phyloP scores from a whole-genome alignment of 805 yeast species.

The Limtongia smithiae region DNA sequence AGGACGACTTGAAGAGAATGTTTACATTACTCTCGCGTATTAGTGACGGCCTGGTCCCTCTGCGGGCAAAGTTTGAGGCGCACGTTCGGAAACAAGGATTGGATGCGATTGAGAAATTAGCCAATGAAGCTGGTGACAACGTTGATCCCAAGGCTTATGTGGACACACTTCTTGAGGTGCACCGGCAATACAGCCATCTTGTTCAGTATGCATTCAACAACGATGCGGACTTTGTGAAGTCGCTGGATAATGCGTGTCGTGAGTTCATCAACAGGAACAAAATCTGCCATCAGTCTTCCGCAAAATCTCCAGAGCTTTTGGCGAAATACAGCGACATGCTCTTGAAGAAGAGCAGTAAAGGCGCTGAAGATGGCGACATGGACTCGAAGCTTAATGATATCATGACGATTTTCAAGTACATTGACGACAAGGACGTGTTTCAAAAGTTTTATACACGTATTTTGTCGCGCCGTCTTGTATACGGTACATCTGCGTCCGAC shows the following conservation, averaged over 20 bases:
- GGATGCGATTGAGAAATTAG: conserved; percentile 56
- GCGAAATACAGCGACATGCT: conserved; percentile 86
- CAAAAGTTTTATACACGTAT: conserved; percentile 88
- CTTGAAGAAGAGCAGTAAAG: conserved; percentile 67
- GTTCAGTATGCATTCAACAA: conserved; percentile 65
- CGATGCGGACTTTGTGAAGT: conserved; percentile 75
- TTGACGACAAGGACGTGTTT: conserved; percentile 92
- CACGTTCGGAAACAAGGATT: conserved; percentile 68
- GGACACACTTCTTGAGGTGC: conserved; percentile 67
- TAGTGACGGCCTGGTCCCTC: conserved; percentile 70
- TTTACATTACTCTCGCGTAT: conserved; percentile 73
- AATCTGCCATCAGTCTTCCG: conserved; percentile 54
- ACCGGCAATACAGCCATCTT: conserved; percentile 61
- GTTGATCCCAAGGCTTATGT: conserved; percentile 78
- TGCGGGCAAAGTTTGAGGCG: conserved; percentile 66
- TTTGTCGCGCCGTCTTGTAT: conserved; percentile 83
- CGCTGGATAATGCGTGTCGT: conserved; percentile 85
- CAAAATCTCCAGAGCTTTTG: conserved; percentile 88
- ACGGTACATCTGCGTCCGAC: conserved; percentile 78
- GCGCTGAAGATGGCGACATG: conserved; percentile 66
- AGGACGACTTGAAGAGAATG: conserved; percentile 72
- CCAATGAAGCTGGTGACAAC: conserved; percentile 36
- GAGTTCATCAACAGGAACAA: conserved; percentile 76
- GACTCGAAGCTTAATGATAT: conserved; percentile 69
- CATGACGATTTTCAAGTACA: conserved; percentile 79